A percentile compares a stretch with the other conserved stretches of the same genome.
phyloP scores from a whole-genome alignment of 2,329 filamentous ascomycete genomes.

The Aspergillus pseudonomiae region DNA sequence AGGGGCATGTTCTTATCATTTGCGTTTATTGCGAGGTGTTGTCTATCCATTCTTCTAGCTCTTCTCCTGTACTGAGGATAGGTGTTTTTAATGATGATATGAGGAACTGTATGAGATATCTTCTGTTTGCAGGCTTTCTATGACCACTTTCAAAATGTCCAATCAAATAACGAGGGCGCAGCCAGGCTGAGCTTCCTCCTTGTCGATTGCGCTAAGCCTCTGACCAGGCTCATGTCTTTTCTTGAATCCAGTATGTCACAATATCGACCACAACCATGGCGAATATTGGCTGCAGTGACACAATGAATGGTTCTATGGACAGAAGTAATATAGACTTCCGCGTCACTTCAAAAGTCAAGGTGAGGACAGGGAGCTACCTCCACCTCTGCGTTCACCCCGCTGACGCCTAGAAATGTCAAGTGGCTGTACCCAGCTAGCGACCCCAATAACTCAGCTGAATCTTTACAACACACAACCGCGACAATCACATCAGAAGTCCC shows the following conservation, averaged over 20 bases:
- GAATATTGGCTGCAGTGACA: not conserved
- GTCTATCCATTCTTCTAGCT: not conserved
- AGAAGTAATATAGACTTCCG: not conserved
- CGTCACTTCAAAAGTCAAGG: not conserved
- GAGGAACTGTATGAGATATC: not conserved
- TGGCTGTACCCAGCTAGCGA: not conserved
- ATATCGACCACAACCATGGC: not conserved
- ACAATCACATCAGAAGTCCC: no score
- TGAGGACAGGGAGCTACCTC: not conserved
- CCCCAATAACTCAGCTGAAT: no score
- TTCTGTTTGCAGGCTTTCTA: not conserved
- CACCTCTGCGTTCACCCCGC: not conserved
- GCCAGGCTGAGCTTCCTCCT: no score
- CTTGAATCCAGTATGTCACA: not conserved
- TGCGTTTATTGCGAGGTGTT: not conserved
- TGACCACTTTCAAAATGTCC: not conserved
- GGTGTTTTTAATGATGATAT: slow-evolving; percentile 2
- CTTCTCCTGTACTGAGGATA: not conserved
- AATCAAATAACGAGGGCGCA: not conserved
- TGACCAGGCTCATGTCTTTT: not conserved
- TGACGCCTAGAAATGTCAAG: not conserved
- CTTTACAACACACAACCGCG: no score
- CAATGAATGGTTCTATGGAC: not conserved
- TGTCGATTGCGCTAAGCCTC: not conserved
- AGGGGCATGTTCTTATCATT: not conserved